phyloP scores from a whole-genome alignment of 2,329 filamentous ascomycete genomes.

The Sporothrix pseudoabietina region DNA sequence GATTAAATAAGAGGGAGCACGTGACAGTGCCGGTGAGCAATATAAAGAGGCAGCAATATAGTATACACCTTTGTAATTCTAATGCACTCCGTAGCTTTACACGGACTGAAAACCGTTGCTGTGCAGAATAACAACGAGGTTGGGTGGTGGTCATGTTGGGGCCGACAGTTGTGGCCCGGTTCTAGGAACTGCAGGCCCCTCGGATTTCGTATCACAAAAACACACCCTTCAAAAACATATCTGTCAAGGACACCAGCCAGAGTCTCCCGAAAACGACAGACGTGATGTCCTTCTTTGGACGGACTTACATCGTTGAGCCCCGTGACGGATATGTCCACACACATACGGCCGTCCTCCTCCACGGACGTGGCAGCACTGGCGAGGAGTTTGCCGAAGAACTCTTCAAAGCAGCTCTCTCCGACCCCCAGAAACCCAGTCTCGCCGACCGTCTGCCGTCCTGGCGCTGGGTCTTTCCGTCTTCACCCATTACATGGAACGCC shows the following conservation, averaged over 20 bases:
- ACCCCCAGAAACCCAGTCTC: slow-evolving; percentile 39
- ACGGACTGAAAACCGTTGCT: not conserved
- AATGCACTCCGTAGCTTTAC: not conserved
- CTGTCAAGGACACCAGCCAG: not conserved
- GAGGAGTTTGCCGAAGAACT: slow-evolving; percentile 41
- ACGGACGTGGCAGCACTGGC: slow-evolving; percentile 48
- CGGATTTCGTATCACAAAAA: no score
- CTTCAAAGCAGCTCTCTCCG: slow-evolving; percentile 39
- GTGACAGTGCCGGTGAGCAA: not conserved
- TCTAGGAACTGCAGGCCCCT: not conserved
- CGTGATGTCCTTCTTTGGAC: slow-evolving; percentile 18
- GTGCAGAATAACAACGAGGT: not conserved
- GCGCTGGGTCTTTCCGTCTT: slow-evolving; percentile 54
- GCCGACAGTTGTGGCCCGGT: not conserved
- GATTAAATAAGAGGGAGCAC: not conserved
- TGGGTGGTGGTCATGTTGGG: not conserved
- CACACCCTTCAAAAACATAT: no score
- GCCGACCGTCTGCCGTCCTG: slow-evolving; percentile 48
- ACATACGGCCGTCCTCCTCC: slow-evolving; percentile 50
- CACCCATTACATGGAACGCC: slow-evolving; percentile 40
- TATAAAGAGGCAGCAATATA: not conserved
- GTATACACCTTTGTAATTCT: no score
- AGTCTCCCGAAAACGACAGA: not conserved
- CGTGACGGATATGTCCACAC: slow-evolving; percentile 38
- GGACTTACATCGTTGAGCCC: slow-evolving; percentile 20